A percentile compares a stretch with the other conserved stretches of the same genome.
Evolutionary conservation across 176 grass and related monocot genomes (phyloP).

Genomic region (Carex cristatella): DNA sequence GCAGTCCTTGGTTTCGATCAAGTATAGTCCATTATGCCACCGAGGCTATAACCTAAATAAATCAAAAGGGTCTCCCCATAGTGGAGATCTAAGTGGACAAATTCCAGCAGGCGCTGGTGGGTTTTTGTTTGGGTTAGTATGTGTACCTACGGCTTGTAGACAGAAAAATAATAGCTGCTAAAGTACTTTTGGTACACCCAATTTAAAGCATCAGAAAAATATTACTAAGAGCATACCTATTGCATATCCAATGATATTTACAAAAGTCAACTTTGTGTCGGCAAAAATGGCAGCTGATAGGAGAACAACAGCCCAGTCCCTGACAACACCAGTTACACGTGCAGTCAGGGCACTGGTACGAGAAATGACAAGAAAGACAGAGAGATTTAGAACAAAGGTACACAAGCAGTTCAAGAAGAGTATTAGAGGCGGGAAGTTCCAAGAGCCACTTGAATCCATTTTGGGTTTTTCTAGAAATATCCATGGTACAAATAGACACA

Average conservation of each 20-base stretch:
- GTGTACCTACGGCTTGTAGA: background rate
- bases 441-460: slow-evolving; percentile 81
- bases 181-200: background rate
- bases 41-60: background rate
- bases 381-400: slow-evolving; percentile 90
- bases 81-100: background rate
- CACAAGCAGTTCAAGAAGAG: slow-evolving; percentile 91
- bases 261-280: slow-evolving; percentile 82
- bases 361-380: slow-evolving; percentile 96
- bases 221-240: slow-evolving; percentile 63
- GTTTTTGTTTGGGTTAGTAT: background rate
- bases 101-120: background rate
- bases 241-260: slow-evolving; percentile 95
- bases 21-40: background rate
- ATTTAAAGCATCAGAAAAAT: background rate
- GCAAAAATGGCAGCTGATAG: slow-evolving; percentile 89
- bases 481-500: slow-evolving; percentile 97
- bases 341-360: slow-evolving; percentile 93
- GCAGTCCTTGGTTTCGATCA: background rate
- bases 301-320: slow-evolving; percentile 89
- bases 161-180: background rate
- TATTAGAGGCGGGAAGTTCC: slow-evolving; percentile 81
- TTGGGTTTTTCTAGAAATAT: slow-evolving; percentile 97
- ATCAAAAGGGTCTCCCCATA: background rate
- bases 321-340: slow-evolving; percentile 92